Evolutionary conservation across 106 monocot genomes (phyloP).

Genomic region (Allium sativum): DNA sequence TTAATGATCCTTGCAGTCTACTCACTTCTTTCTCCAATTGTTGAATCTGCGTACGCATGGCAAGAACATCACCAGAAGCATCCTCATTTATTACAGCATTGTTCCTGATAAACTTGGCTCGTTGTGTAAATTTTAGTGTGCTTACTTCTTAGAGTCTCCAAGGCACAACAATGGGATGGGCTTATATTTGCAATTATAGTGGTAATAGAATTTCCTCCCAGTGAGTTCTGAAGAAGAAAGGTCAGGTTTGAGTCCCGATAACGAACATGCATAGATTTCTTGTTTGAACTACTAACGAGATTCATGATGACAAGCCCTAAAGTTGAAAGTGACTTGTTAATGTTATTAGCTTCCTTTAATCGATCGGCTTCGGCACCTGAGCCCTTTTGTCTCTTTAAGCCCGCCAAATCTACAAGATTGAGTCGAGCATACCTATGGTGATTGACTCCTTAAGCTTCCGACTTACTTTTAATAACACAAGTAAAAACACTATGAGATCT

Average conservation of each 20-base stretch:
- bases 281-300: conserved; percentile 58
- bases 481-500: conserved; percentile 98
- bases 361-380: conserved; percentile 98
- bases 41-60: conserved; percentile 75
- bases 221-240: conserved; percentile 95
- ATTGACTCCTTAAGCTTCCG: conserved; percentile 82
- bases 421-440: conserved; percentile 87
- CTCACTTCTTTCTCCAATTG: conserved; percentile 84
- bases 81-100: conserved; percentile 92
- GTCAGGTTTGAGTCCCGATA: conserved; percentile 98
- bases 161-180: conserved; percentile 76
- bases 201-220: conserved; percentile 95
- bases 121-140: conserved; percentile 95
- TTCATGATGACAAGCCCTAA: conserved; percentile 99
- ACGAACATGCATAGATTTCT: conserved; percentile 76
- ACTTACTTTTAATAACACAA: conserved; percentile 94
- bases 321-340: conserved; percentile 97
- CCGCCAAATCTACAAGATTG: conserved; percentile 94
- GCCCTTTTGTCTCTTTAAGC: conserved; percentile 90
- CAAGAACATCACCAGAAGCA: conserved; percentile 87
- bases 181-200: conserved; percentile 97
- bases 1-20: conserved; percentile 39
- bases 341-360: conserved; percentile 94
- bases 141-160: conserved; percentile 92
- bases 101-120: conserved; percentile 90